phyloP scores from a whole-genome alignment of 2,329 filamentous ascomycete genomes.

The Diaporthe citrichinensis region DNA sequence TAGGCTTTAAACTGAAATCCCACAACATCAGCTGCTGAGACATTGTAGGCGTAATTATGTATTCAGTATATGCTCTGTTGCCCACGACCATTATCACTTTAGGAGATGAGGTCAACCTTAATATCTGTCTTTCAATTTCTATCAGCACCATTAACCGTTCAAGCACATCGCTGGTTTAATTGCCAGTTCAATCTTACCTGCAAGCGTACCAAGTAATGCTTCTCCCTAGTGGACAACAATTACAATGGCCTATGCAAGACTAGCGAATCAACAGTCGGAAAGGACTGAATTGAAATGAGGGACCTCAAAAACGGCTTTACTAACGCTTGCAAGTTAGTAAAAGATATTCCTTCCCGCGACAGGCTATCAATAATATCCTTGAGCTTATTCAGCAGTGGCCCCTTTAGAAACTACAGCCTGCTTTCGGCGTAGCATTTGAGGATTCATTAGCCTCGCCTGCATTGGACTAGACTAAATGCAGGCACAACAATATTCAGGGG shows the following conservation, averaged over 20 bases:
- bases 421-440: neutral
- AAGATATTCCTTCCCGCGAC: no score
- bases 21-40: no score
- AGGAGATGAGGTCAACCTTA: neutral
- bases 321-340: no score
- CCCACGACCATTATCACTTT: no score
- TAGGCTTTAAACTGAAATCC: no score
- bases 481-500: neutral
- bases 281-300: neutral
- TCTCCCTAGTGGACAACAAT: neutral
- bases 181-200: neutral
- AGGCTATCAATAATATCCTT: neutral
- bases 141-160: neutral
- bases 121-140: neutral
- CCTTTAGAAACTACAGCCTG: neutral
- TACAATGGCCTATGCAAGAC: neutral
- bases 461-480: neutral
- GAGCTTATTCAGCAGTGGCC: neutral
- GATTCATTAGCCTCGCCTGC: neutral
- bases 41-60: no score
- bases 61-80: no score
- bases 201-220: neutral
- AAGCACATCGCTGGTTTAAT: neutral
- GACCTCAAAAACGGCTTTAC: no score
- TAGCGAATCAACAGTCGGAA: neutral